These are phyloP conservation scores for Umbelopsis sp. DNA, from an alignment of 192 early-diverging fungal species.

Conservation along the genomic window DNA sequence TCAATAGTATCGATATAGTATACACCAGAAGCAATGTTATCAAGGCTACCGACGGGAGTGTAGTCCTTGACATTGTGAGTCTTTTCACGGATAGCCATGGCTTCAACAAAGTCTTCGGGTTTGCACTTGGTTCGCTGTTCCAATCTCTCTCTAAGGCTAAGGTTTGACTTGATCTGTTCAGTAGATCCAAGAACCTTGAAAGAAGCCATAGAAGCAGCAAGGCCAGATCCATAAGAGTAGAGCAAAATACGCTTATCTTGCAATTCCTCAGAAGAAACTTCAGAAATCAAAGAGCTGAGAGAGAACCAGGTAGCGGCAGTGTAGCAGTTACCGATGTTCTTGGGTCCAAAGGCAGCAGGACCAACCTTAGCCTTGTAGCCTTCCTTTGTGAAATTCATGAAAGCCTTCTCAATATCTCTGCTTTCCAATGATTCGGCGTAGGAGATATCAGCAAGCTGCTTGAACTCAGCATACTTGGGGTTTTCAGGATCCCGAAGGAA, in stretches of 20 bases:
- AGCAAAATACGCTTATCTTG: slow-evolving; percentile 82
- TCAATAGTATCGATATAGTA: slow-evolving; percentile 92
- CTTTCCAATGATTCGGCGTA: slow-evolving; percentile 78
- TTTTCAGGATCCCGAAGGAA: slow-evolving; percentile 78
- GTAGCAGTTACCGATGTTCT: slow-evolving; percentile 97
- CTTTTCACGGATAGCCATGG: slow-evolving; percentile 87
- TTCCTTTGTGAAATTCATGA: slow-evolving; percentile 78
- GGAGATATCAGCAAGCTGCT: slow-evolving; percentile 54
- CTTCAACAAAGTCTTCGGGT: slow-evolving; percentile 75
- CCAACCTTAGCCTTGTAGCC: slow-evolving; percentile 74
- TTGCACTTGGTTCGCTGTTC: slow-evolving; percentile 71
- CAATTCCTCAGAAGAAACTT: slow-evolving; percentile 67
- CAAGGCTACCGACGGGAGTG: slow-evolving; percentile 68
- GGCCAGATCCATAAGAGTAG: slow-evolving; percentile 97
- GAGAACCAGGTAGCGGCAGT: slow-evolving; percentile 59
- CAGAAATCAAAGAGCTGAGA: slow-evolving; percentile 79
- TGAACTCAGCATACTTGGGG: slow-evolving; percentile 52
- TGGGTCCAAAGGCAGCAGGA: slow-evolving; percentile 76
- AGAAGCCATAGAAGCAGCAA: slow-evolving; percentile 93
- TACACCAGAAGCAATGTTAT: slow-evolving; percentile 67
- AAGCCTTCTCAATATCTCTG: slow-evolving; percentile 92
- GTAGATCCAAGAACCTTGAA: slow-evolving; percentile 76
- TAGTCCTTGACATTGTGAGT: slow-evolving; percentile 84
- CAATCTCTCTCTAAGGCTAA: slow-evolving; percentile 76
- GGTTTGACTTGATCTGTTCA: slow-evolving; percentile 53